Base-by-base conservation (phyloP, 768 basidiomycete species). In the Trichaptum fuscoviolaceum region DNA sequence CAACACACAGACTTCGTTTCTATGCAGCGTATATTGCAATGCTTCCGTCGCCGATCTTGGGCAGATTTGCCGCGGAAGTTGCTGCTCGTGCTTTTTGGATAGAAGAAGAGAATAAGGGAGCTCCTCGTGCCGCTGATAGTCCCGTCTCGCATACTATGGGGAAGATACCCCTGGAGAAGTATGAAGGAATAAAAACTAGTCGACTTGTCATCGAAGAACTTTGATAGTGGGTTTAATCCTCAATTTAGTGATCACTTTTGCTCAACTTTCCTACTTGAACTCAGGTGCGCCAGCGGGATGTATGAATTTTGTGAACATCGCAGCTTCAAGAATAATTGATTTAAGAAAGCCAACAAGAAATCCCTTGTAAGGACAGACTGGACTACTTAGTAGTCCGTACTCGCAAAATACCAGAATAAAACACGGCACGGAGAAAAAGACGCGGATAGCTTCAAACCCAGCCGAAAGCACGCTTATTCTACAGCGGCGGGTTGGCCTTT, bases 11-110 rank as follows among this genome's bases (percentile, higher is more conserved):
- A 76, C 69, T 92, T 26, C 74, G 80, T 17, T 93, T 89, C 76
- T 93, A 93, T 69, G 85, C 85, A 5, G 89, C 87, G 7, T 84
- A 88, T 69, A 73, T 87, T 7, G 67, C 84, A 24, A 79, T 83
- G 0, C 82, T 79, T n/a, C 83, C 88, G 0, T 70, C 78, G 57
- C 68, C 70, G 3, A 71, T 80, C 58, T 72, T 89, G 59, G 73
- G 72, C 62, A 71, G 72, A 9, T 73, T 87, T 36, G 75, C 82
- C 9, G 77, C 81, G 35, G 84, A 89, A 66, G 65, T 78, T 3
- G 18, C 65, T 27, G 74, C 75, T 36, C 71, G 71, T 18, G 75
- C 75, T 10, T 69, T 71, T 63, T 67, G 60, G 5, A 67, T 79
- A 24, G 73, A 73, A 57, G 65, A 69, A 17, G 77, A 76, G 57